phyloP scores from a whole-genome alignment of 345 rosid species.

The Rhodamnia argentea region DNA sequence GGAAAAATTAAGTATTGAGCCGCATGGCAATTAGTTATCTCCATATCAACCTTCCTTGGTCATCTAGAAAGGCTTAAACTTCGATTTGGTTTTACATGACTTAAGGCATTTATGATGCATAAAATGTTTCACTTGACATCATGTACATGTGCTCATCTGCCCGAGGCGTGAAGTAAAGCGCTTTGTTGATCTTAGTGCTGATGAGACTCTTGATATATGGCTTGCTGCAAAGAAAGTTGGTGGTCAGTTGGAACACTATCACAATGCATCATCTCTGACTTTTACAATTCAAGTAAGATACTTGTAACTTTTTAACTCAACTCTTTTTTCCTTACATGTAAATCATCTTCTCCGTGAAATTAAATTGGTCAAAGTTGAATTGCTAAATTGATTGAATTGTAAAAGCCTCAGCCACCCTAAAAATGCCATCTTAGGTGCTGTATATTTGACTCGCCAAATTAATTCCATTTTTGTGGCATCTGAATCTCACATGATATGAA shows the following conservation, averaged over 20 bases:
- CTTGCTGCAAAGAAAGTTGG: conserved; percentile 71
- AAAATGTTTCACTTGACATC: neutral
- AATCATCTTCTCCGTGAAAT: neutral
- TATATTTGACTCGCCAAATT: neutral
- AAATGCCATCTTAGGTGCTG: neutral
- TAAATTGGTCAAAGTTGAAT: neutral
- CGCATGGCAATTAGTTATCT: neutral
- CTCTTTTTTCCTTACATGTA: neutral
- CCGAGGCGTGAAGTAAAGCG: conserved; percentile 83
- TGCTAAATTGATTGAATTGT: neutral
- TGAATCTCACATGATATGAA: neutral
- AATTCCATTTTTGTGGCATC: neutral
- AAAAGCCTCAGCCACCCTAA: neutral
- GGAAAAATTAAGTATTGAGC: neutral
- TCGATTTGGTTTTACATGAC: neutral
- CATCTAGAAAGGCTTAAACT: neutral
- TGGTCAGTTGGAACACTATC: conserved; percentile 53
- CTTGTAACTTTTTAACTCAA: neutral
- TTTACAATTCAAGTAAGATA: conserved; percentile 62
- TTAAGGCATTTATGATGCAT: neutral
- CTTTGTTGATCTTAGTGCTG: conserved; percentile 74
- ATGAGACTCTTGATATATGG: conserved; percentile 81
- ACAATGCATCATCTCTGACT: conserved; percentile 74
- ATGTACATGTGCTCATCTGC: conserved; percentile 78
- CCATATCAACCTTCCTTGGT: neutral